phyloP scores from a whole-genome alignment of 129 eudicot species.

The Deinandra increscens region DNA sequence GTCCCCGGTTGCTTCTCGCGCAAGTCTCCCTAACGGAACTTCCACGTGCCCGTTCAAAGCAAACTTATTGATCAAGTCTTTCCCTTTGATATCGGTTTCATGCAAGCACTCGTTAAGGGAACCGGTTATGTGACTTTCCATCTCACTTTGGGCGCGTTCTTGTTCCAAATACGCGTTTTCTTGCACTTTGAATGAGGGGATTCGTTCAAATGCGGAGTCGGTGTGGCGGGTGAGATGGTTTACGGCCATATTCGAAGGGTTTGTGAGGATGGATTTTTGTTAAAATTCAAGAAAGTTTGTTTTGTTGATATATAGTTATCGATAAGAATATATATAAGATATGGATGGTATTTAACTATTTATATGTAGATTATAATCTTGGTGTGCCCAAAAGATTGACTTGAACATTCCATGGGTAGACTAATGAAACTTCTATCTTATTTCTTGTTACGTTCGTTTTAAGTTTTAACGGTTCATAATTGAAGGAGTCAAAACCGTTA shows the following conservation, averaged over 20 bases:
- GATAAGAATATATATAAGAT: no score
- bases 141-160: constrained; percentile 14
- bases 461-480: no score
- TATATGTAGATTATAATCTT: no score
- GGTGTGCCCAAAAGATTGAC: no score
- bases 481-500: no score
- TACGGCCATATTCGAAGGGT: constrained; percentile 14
- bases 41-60: constrained; percentile 18
- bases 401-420: no score
- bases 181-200: not conserved
- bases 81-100: constrained; percentile 33
- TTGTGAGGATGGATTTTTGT: not conserved
- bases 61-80: constrained; percentile 20
- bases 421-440: no score
- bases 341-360: no score
- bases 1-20: constrained; percentile 34
- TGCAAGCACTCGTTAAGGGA: constrained; percentile 31
- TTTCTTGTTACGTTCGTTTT: no score
- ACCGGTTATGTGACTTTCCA: constrained; percentile 17
- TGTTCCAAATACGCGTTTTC: constrained; percentile 10
- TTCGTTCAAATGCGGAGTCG: constrained; percentile 7
- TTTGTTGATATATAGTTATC: no score
- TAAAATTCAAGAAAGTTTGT: not conserved
- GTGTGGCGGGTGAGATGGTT: not conserved
- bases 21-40: constrained; percentile 29